phyloP scores from a whole-genome alignment of 495 filamentous ascomycete species.

The Aspergillus wentii region DNA sequence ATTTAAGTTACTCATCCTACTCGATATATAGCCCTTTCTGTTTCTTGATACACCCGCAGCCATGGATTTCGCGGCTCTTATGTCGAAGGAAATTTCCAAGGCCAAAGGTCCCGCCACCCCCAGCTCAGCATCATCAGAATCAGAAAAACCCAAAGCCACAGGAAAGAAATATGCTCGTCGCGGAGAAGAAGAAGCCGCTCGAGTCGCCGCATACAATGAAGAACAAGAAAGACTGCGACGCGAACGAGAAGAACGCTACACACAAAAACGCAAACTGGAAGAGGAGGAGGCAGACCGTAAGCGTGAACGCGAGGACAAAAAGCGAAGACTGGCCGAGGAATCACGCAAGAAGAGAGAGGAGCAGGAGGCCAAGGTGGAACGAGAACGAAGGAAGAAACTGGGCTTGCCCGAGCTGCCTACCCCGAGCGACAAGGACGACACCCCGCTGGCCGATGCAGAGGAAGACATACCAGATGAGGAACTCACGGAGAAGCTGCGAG shows the following conservation, averaged over 20 bases:
- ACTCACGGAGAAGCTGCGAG: slow-evolving; percentile 61
- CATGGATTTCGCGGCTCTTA: slow-evolving; percentile 94
- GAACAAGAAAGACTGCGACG: slow-evolving; percentile 67
- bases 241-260: slow-evolving; percentile 59
- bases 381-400: slow-evolving; percentile 46
- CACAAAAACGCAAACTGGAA: slow-evolving; percentile 82
- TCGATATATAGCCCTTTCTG: too few relatives aligned
- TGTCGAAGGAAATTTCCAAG: slow-evolving; percentile 86
- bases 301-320: slow-evolving; percentile 71
- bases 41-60: slow-evolving; percentile 12
- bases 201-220: slow-evolving; percentile 72
- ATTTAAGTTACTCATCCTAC: too few relatives aligned
- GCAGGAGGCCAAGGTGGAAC: slow-evolving; percentile 55
- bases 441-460: slow-evolving; percentile 35
- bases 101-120: slow-evolving; percentile 49
- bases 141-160: slow-evolving; percentile 25
- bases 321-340: slow-evolving; percentile 74
- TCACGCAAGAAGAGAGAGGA: slow-evolving; percentile 63
- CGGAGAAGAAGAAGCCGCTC: slow-evolving; percentile 78
- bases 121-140: slow-evolving; percentile 16
- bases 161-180: slow-evolving; percentile 81
- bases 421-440: slow-evolving; percentile 29
- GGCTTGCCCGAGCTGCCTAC: slow-evolving; percentile 72
- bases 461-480: slow-evolving; percentile 72
- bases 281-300: slow-evolving; percentile 73